Conservation (phyloP, 1,139 yeast species). For the Hemisphaericaspora lyxosophila region DNA sequence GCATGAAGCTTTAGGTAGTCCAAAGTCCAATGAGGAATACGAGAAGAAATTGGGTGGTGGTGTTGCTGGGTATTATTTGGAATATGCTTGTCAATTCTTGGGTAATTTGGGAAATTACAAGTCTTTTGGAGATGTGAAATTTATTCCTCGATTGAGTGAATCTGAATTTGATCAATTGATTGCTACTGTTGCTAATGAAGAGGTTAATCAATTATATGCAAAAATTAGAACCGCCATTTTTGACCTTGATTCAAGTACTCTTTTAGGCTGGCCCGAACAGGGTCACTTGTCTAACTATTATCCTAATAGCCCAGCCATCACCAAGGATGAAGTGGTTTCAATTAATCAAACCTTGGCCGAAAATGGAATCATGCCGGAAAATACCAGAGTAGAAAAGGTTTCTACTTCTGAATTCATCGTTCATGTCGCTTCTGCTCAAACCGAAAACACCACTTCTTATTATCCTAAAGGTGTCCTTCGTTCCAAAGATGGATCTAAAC, state of each 20-base stretch:
- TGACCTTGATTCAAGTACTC: conserved; percentile 43
- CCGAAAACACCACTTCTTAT: conserved; percentile 42
- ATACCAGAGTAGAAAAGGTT: conserved; percentile 66
- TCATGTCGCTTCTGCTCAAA: conserved; percentile 59
- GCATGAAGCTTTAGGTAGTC: conserved; percentile 52
- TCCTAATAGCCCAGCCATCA: conserved; percentile 47
- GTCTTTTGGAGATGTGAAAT: conserved; percentile 86
- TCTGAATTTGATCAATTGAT: conserved; percentile 52
- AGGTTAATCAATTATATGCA: conserved; percentile 40
- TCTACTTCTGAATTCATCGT: conserved; percentile 48
- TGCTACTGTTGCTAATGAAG: conserved; percentile 36
- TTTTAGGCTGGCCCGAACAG: conserved; percentile 76
- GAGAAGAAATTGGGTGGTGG: conserved; percentile 31
- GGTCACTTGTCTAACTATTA: conserved; percentile 80
- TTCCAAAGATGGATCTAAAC: conserved; percentile 26
- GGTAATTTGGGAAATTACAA: conserved; percentile 84
- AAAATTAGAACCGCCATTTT: conserved; percentile 51
- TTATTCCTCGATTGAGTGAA: conserved; percentile 60
- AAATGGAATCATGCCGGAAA: conserved; percentile 74
- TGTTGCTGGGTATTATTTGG: conserved; percentile 54
- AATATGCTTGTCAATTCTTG: conserved; percentile 78
- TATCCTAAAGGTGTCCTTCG: conserved; percentile 32
- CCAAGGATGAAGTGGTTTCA: conserved; percentile 62
- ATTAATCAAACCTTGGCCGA: conserved; percentile 63
- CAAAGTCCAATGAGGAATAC: conserved; percentile 44